Percentiles rank a stretch among this genome's conserved stretches.
These are phyloP conservation scores for Blastocystis sp. DNA, from an alignment of 352 stramenopile genomes.

Conservation along the genomic window DNA sequence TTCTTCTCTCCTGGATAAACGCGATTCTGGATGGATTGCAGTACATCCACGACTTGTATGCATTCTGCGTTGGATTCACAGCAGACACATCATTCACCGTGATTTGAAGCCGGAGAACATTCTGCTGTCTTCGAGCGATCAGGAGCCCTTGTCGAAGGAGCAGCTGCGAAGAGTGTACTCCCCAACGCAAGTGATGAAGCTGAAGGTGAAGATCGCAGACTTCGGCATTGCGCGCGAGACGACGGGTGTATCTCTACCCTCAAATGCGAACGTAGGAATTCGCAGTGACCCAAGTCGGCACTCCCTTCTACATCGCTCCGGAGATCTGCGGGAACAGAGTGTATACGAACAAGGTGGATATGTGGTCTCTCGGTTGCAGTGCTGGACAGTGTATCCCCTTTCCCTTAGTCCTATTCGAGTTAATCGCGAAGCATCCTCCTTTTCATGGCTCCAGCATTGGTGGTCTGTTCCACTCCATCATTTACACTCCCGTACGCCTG, in stretches of 20 bases:
- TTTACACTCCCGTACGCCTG: background rate
- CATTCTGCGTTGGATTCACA: background rate
- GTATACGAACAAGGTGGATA: conserved; percentile 58
- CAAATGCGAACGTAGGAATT: background rate
- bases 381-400: background rate
- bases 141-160: background rate
- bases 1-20: background rate
- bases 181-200: background rate
- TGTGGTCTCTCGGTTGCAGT: conserved; percentile 60
- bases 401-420: background rate
- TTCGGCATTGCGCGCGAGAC: conserved; percentile 50
- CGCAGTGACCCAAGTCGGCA: conserved; percentile 39
- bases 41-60: conserved; percentile 16
- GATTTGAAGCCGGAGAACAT: conserved; percentile 51
- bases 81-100: conserved; percentile 31
- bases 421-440: conserved; percentile 14
- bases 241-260: background rate
- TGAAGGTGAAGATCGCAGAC: conserved; percentile 4
- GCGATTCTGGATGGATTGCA: conserved; percentile 5
- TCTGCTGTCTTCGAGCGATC: background rate
- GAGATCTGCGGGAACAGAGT: conserved; percentile 26
- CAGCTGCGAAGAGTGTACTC: background rate
- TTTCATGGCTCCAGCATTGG: background rate
- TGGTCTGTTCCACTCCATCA: conserved; percentile 25
- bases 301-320: conserved; percentile 43